Conservation (phyloP, 768 basidiomycete genomes). For the Russula sp. region DNA sequence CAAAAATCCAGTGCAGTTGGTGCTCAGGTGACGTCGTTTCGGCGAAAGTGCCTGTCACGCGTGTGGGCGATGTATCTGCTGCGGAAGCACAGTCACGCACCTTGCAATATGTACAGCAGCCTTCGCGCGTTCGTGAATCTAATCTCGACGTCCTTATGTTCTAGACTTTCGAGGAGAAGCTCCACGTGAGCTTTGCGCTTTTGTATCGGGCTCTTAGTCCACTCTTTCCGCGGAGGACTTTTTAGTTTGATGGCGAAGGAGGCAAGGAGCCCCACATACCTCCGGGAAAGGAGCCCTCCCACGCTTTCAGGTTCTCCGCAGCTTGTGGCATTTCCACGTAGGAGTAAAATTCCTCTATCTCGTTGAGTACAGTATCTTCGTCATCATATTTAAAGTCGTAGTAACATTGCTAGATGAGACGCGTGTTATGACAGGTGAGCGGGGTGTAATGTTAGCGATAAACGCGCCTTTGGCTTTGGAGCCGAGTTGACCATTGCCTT, state of each 20-base stretch:
- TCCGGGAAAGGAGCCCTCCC: conserved; percentile 76
- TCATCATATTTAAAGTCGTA: conserved; percentile 96
- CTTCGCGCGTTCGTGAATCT: conserved; percentile 83
- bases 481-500: conserved; percentile 63
- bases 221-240: conserved; percentile 47
- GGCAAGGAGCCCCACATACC: conserved; percentile 41
- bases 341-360: conserved; percentile 97
- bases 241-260: conserved; percentile 18
- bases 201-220: conserved; percentile 61
- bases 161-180: conserved; percentile 77
- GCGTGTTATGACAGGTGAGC: not conserved
- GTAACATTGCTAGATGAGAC: conserved; percentile 58
- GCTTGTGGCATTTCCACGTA: conserved; percentile 94
- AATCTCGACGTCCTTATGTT: conserved; percentile 78
- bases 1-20: conserved; percentile 92
- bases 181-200: conserved; percentile 72
- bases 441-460: not conserved
- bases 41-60: conserved; percentile 68
- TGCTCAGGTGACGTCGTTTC: conserved; percentile 91
- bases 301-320: conserved; percentile 79
- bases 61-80: conserved; percentile 10
- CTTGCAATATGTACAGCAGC: conserved; percentile 89
- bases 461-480: conserved; percentile 68
- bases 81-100: conserved; percentile 34
- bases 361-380: conserved; percentile 92